Evolutionary conservation across 768 basidiomycete genomes (phyloP), one percentile per base, ranked within the genome.

Genomic region (Russula earlei): DNA sequence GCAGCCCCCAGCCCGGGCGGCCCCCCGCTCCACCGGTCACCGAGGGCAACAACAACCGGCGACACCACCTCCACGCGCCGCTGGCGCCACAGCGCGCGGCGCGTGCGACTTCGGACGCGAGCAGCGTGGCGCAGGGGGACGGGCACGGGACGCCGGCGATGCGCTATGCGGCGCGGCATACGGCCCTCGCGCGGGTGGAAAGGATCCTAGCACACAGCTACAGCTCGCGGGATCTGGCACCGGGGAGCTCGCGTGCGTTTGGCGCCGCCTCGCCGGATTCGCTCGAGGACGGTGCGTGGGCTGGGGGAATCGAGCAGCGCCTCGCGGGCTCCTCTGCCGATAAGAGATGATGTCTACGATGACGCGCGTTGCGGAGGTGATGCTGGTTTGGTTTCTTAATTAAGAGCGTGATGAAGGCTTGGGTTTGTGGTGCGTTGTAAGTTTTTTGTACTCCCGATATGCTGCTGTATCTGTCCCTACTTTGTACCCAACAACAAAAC

Each of bases 191-290:
- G 49, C 65, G 60, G 31, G 69, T 70, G 33, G 66, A 64, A 24
- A 65, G 64, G 52, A 70, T 70, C 19, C 48, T 70, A 4, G 58
- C 64, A 5, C 54, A 58, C 14, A 65, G 68, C 52, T 67, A 66
- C 43, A 66, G 68, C 62, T 58, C 63, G 40, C 54, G 62, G 0
- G 59, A 59, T 40, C 25, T 61, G 24, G 47, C 29, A n/a, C 55
- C n/a, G n/a, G n/a, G 49, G 5, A 66, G 65, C 52, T 65, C 65
- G 22, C 64, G 54, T 14, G 54, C 59, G n/a, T n/a, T n/a, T n/a
- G n/a, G n/a, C n/a, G n/a, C n/a, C n/a, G n/a, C n/a, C n/a, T n/a
- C n/a, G n/a, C n/a, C n/a, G n/a, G n/a, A n/a, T n/a, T n/a, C n/a
- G n/a, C n/a, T n/a, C n/a, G n/a, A n/a, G n/a, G n/a, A n/a, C n/a